phyloP scores from a whole-genome alignment of 2,329 filamentous ascomycete species.

The Neonectria faginata region DNA sequence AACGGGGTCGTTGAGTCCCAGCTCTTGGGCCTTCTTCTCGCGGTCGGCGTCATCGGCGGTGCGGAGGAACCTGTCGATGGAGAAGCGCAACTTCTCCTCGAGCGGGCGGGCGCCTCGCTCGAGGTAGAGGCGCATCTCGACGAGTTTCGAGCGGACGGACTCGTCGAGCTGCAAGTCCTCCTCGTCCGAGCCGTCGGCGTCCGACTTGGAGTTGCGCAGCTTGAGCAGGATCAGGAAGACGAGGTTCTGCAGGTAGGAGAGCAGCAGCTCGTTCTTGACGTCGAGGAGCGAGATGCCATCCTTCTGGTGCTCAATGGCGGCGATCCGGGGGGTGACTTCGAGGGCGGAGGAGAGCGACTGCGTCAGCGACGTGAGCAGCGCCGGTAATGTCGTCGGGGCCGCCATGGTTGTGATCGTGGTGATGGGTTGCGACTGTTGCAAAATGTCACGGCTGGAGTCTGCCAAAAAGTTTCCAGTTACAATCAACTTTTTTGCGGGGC shows the following conservation, averaged over 20 bases:
- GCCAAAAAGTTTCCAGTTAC: constrained; percentile 43
- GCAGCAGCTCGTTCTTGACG: constrained; percentile 95
- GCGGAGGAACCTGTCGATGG: constrained; percentile 93
- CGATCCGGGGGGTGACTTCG: constrained; percentile 72
- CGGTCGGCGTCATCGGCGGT: constrained; percentile 81
- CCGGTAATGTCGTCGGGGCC: constrained; percentile 61
- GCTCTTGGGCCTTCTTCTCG: constrained; percentile 52
- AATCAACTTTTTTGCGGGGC: constrained; percentile 50
- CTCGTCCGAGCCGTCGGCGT: constrained; percentile 43
- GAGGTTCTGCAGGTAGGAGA: constrained; percentile 95
- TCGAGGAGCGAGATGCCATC: constrained; percentile 95
- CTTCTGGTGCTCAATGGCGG: constrained; percentile 76
- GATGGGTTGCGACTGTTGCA: constrained; percentile 33
- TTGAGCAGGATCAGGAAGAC: constrained; percentile 89
- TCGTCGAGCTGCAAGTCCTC: constrained; percentile 64
- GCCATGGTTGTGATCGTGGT: constrained; percentile 55
- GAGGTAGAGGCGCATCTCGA: constrained; percentile 90
- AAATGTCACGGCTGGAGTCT: constrained; percentile 19
- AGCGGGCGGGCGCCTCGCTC: constrained; percentile 92
- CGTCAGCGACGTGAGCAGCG: constrained; percentile 65
- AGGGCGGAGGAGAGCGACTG: constrained; percentile 72
- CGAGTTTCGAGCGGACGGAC: constrained; percentile 84
- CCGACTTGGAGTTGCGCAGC: constrained; percentile 67
- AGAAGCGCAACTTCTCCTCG: constrained; percentile 91
- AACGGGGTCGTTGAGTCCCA: constrained; percentile 43